phyloP scores from a whole-genome alignment of 176 grass and related monocot species.

The Typha latifolia region DNA sequence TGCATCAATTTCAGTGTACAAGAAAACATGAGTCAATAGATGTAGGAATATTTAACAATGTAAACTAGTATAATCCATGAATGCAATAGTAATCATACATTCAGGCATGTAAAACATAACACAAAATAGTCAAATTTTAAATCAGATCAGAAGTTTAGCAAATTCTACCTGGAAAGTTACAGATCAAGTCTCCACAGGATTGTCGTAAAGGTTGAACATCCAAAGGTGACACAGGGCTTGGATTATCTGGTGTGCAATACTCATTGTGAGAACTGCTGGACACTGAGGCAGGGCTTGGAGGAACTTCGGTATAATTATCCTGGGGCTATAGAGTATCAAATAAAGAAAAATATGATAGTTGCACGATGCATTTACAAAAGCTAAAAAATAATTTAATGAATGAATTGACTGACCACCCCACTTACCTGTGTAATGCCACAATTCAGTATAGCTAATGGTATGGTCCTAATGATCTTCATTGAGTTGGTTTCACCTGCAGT shows the following conservation, averaged over 20 bases:
- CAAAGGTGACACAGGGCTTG: slow-evolving; percentile 57
- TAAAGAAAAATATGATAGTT: neutral
- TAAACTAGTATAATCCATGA: neutral
- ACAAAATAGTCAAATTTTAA: slow-evolving; percentile 2
- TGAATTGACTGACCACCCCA: neutral
- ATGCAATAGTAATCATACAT: neutral
- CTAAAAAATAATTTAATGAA: neutral
- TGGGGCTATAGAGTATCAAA: slow-evolving; percentile 11
- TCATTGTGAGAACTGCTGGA: slow-evolving; percentile 40
- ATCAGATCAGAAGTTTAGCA: neutral
- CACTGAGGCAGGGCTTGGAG: slow-evolving; percentile 33
- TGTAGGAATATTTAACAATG: neutral
- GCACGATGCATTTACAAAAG: neutral
- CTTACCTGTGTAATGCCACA: slow-evolving; percentile 36
- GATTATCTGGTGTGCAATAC: slow-evolving; percentile 25
- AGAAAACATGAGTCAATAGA: neutral
- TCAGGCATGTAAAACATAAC: neutral
- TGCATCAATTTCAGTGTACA: too few species aligned
- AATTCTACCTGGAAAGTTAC: slow-evolving; percentile 34
- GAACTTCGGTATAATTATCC: slow-evolving; percentile 43
- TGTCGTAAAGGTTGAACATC: slow-evolving; percentile 34
- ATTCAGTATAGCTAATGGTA: slow-evolving; percentile 15
- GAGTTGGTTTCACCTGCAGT: slow-evolving; percentile 17
- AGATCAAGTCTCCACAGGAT: slow-evolving; percentile 30
- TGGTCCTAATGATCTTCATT: slow-evolving; percentile 16